A percentile compares a stretch with the other conserved stretches of the same genome.
These are phyloP conservation scores for Aegilops speltoides DNA, from an alignment of 176 grass and related monocot genomes.

Conservation along the genomic window DNA sequence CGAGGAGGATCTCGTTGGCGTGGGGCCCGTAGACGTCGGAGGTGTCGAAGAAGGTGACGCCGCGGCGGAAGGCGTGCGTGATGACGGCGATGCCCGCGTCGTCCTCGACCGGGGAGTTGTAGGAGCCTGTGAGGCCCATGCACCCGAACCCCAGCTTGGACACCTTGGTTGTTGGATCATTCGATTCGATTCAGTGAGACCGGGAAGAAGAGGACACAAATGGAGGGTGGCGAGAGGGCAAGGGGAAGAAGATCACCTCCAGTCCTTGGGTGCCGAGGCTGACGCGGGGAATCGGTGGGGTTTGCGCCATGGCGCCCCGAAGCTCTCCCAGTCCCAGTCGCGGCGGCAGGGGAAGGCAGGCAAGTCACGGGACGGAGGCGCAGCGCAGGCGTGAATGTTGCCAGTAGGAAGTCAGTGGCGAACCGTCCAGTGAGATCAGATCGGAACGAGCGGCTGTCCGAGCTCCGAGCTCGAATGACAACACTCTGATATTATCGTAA, in stretches of 20 bases:
- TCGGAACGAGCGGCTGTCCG: too few relatives aligned
- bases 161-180: slow-evolving; percentile 37
- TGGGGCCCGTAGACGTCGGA: slow-evolving; percentile 66
- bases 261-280: slow-evolving; percentile 52
- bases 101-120: slow-evolving; percentile 56
- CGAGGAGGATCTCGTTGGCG: slow-evolving; percentile 71
- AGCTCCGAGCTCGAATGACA: too few relatives aligned
- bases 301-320: slow-evolving; percentile 31
- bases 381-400: not conserved
- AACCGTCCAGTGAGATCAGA: too few relatives aligned
- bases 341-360: not conserved
- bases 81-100: slow-evolving; percentile 54
- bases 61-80: slow-evolving; percentile 63
- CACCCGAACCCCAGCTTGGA: slow-evolving; percentile 88
- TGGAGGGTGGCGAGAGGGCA: not conserved
- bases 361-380: not conserved
- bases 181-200: not conserved
- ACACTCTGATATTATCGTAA: too few relatives aligned
- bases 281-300: slow-evolving; percentile 27
- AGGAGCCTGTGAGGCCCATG: slow-evolving; percentile 55
- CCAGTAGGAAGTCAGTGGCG: too few relatives aligned
- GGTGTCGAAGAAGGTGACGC: slow-evolving; percentile 90
- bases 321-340: not conserved
- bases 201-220: too few relatives aligned
- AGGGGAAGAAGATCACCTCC: slow-evolving; percentile 24